Evolutionary conservation across 179 eudicot genomes (phyloP).

Genomic region (Sideroxylon spinosum): DNA sequence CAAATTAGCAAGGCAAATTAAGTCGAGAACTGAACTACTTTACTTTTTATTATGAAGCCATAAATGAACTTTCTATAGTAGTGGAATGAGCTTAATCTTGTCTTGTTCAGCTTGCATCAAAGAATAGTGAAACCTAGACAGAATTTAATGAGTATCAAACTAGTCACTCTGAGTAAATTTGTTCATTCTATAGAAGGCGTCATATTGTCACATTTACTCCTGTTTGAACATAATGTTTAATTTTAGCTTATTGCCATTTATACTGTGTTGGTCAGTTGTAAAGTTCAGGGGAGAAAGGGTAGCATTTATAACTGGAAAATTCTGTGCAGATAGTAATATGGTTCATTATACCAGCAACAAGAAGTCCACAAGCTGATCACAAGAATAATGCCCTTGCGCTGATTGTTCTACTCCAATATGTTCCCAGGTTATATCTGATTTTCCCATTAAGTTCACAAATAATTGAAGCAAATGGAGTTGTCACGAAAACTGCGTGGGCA

Average conservation of each 20-base stretch:
- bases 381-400: conserved; percentile 91
- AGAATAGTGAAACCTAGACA: not conserved
- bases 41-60: too few relatives aligned
- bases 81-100: not conserved
- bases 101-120: not conserved
- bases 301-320: not conserved
- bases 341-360: conserved; percentile 85
- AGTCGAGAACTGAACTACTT: not conserved
- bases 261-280: not conserved
- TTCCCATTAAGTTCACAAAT: conserved; percentile 91
- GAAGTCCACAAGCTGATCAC: conserved; percentile 64
- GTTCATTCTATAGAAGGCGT: not conserved
- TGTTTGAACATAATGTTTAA: not conserved
- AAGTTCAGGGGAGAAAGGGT: not conserved
- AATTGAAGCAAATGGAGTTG: conserved; percentile 89
- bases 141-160: not conserved
- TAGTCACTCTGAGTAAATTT: not conserved
- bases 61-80: not conserved
- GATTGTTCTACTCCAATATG: conserved; percentile 85
- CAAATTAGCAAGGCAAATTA: not conserved
- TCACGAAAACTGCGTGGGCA: conserved; percentile 99
- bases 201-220: not conserved
- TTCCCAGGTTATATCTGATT: conserved; percentile 86
- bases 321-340: conserved; percentile 80
- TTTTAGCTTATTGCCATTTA: not conserved